Base-by-base conservation (phyloP, 2,329 filamentous ascomycete species). In the Xylaria sp. region DNA sequence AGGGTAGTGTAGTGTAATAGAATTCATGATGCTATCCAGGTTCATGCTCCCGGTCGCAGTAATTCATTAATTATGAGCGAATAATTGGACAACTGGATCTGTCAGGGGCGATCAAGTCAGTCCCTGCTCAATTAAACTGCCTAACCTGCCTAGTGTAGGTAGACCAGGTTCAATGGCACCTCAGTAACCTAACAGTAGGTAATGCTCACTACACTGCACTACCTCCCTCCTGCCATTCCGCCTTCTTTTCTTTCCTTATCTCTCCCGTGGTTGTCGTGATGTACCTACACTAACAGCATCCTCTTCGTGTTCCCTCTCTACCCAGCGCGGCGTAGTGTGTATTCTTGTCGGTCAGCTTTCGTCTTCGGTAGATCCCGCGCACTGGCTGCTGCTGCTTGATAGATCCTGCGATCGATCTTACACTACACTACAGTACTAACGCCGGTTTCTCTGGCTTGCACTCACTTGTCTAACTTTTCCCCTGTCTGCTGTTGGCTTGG, bases 51-150 rank as follows among this genome's bases (percentile, higher is more conserved):
- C 48, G 54, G 51, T 39, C 56, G 63, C 52, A 69, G 63, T 65
- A 62, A 64, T 63, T 68, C 60, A 56, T 58, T 65, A 64, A 46
- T 34, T n/a, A 20, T 59, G 65, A 68, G 65, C 56, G 57, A 70
- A 64, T 66, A 62, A 62, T 57, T 57, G 59, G 51, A 51, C 63
- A 44, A 28, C 61, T 52, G 66, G 55, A 52, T 44, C 18, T 50
- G 63, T 44, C 67, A 65, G 70, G 70, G 60, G 58, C 50, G 37
- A 34, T 15, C 55, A 20, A 65, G 63, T 25, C 63, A 48, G 70
- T 69, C 70, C 70, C 58, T 65, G 51, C 63, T 61, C 59, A 68
- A 68, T 70, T 50, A 72, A 72, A 71, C 63, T 34, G 56, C 20
- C 39, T 44, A 39, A 28, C 13, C 3, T 37, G 13, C 34, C 34